phyloP scores from a whole-genome alignment of 2,329 filamentous ascomycete genomes.

The Arthrobotrys megalospora region DNA sequence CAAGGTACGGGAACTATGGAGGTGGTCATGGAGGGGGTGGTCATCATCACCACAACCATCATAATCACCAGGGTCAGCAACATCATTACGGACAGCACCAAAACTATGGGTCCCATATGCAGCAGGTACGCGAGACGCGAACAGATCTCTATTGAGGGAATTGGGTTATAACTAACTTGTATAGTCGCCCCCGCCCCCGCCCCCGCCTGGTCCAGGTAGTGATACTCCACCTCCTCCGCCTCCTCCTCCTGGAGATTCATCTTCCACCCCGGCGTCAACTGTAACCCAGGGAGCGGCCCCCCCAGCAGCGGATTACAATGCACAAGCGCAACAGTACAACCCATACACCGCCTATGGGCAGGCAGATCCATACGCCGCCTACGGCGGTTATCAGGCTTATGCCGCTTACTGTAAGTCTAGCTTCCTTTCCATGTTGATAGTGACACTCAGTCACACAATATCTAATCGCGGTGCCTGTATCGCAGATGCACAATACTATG shows the following conservation, averaged over 20 bases:
- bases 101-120: conserved; percentile 67
- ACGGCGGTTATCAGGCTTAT: conserved; percentile 87
- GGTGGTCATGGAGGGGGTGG: conserved; percentile 71
- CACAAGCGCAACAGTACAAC: conserved; percentile 70
- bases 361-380: conserved; percentile 88
- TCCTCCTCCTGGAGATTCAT: conserved; percentile 64
- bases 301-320: conserved; percentile 77
- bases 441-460: neutral
- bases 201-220: conserved; percentile 65
- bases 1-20: conserved; percentile 74
- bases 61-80: conserved; percentile 66
- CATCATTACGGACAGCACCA: conserved; percentile 68
- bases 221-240: conserved; percentile 65
- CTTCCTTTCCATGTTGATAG: neutral
- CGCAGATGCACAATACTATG: conserved; percentile 58
- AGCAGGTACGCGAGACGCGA: conserved; percentile 31
- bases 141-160: neutral
- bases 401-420: conserved; percentile 69
- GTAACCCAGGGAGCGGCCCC: conserved; percentile 69
- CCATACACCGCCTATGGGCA: conserved; percentile 71
- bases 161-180: conserved; percentile 57
- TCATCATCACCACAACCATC: conserved; percentile 67
- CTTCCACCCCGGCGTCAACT: conserved; percentile 66
- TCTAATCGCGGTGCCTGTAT: neutral
- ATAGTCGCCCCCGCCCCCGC: conserved; percentile 63